Conservation (phyloP, 2,329 filamentous ascomycete genomes). For the Cordyceps cateniannulata region DNA sequence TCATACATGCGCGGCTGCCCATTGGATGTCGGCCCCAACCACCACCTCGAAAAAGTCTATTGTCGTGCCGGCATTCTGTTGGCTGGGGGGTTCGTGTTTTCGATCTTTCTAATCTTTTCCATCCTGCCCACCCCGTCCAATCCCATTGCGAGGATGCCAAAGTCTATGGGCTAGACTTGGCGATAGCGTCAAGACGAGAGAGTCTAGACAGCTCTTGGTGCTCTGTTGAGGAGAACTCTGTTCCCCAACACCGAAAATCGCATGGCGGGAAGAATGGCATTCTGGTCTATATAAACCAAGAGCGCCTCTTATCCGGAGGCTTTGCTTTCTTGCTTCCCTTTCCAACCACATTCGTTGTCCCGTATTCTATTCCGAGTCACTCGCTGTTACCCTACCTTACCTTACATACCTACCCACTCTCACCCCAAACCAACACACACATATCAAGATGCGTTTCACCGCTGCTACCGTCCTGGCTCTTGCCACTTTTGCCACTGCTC, state of each 20-base stretch:
- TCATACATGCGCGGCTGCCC: background rate
- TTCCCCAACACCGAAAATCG: background rate
- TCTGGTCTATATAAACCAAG: background rate
- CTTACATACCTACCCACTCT: background rate
- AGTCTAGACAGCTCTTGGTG: background rate
- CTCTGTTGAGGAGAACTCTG: background rate
- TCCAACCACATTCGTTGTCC: too few species aligned
- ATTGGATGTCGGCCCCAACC: background rate
- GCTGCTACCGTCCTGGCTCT: conserved; percentile 6
- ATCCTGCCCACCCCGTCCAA: background rate
- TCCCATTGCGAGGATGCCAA: background rate
- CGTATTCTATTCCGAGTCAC: background rate
- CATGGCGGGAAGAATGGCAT: background rate
- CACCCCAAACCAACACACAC: background rate
- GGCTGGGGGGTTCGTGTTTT: background rate
- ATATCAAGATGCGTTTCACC: conserved; percentile 8
- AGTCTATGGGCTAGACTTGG: background rate
- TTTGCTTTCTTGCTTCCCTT: background rate
- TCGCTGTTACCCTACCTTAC: background rate
- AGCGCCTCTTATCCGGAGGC: background rate
- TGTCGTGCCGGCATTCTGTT: background rate
- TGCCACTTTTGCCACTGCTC: conserved; percentile 25
- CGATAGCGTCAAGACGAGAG: background rate
- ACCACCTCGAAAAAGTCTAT: background rate
- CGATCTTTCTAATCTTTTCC: background rate